Conservation (phyloP, 805 yeast species). For the Komagataella pseudopastoris region DNA sequence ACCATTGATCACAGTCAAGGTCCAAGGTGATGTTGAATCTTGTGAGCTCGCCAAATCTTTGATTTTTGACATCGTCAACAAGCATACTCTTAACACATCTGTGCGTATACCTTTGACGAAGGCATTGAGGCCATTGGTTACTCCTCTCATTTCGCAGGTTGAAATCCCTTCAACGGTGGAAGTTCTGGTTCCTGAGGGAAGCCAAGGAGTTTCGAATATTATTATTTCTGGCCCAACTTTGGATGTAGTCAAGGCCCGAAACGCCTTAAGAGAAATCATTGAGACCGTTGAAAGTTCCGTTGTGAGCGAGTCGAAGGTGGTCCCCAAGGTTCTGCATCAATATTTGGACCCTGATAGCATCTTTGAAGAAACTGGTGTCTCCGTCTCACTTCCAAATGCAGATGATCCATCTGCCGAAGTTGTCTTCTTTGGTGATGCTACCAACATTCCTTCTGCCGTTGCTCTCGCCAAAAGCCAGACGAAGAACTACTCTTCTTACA, state of each 20-base stretch:
- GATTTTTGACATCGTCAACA: conserved; percentile 62
- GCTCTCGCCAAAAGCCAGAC: conserved; percentile 47
- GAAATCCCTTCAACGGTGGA: conserved; percentile 14
- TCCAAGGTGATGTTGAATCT: conserved; percentile 81
- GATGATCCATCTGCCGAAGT: conserved; percentile 30
- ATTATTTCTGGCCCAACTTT: conserved; percentile 62
- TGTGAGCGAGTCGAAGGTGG: conserved; percentile 38
- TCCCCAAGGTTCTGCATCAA: conserved; percentile 59
- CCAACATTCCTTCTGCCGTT: conserved; percentile 47
- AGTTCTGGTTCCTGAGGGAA: conserved; percentile 18
- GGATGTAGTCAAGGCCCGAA: conserved; percentile 40
- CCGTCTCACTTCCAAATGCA: conserved; percentile 39
- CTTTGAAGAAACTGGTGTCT: conserved; percentile 39
- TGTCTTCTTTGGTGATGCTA: conserved; percentile 46
- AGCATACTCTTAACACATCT: conserved; percentile 49
- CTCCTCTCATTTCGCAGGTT: conserved; percentile 16
- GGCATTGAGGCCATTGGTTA: conserved; percentile 29
- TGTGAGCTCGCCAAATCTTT: conserved; percentile 57
- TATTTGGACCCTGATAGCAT: conserved; percentile 47
- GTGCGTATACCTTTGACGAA: conserved; percentile 33
- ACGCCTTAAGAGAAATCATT: conserved; percentile 30
- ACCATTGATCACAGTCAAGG: conserved; percentile 41
- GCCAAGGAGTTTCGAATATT: conserved; percentile 26
- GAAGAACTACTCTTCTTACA: conserved; percentile 43
- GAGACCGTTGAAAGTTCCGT: conserved; percentile 30